These are phyloP conservation scores for Monosporascus ibericus DNA, from an alignment of 2,329 filamentous ascomycete species.

Conservation along the genomic window DNA sequence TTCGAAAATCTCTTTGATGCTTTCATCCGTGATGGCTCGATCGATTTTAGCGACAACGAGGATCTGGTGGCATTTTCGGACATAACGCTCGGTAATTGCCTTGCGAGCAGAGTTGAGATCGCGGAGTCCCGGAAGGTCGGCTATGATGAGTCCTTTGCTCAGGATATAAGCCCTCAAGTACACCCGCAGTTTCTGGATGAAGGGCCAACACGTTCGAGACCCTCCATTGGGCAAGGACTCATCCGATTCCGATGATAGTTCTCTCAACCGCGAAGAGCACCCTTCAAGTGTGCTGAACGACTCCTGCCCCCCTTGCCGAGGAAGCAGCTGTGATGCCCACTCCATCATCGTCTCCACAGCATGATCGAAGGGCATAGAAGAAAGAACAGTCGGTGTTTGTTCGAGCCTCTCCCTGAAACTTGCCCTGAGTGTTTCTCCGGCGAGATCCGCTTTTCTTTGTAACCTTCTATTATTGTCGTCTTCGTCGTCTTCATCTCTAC, in stretches of 20 bases:
- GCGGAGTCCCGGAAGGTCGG: constrained; percentile 44
- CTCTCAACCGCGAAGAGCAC: not conserved
- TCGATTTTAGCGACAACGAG: constrained; percentile 37
- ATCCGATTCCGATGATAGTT: not conserved
- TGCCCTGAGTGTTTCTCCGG: too few relatives aligned
- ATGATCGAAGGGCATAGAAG: too few relatives aligned
- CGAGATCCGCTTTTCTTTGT: too few relatives aligned
- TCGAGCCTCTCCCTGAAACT: too few relatives aligned
- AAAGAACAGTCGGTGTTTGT: too few relatives aligned
- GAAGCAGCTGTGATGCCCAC: too few relatives aligned
- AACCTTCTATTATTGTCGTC: too few relatives aligned
- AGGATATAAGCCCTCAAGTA: constrained; percentile 31
- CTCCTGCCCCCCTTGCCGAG: too few relatives aligned
- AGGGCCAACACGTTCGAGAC: not conserved
- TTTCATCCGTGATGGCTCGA: constrained; percentile 34
- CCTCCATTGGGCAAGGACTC: not conserved
- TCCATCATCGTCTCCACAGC: too few relatives aligned
- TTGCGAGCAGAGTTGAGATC: constrained; percentile 39
- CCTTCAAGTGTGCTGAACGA: constrained; percentile 2
- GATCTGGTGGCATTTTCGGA: constrained; percentile 40
- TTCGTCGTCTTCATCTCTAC: too few relatives aligned
- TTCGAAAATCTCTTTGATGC: constrained; percentile 34
- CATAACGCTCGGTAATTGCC: constrained; percentile 37
- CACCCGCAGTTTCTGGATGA: not conserved
- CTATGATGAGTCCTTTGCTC: constrained; percentile 40